Conservation (phyloP, 2,329 filamentous ascomycete species). For the Graphilbum sp. region DNA sequence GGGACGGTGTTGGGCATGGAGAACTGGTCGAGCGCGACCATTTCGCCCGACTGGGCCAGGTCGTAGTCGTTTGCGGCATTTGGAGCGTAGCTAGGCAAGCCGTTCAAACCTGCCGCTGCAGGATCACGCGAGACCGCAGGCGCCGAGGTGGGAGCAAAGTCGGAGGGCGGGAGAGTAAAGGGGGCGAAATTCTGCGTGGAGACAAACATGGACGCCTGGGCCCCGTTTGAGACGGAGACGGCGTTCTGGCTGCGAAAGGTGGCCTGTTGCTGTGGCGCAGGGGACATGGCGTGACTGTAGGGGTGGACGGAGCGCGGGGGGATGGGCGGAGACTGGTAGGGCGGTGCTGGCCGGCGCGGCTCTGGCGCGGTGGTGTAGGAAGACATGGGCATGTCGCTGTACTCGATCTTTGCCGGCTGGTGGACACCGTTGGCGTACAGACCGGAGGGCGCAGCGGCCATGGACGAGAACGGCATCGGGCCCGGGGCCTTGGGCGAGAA, state of each 20-base stretch:
- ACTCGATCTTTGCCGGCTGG: conserved; percentile 4
- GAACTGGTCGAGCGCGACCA: conserved; percentile 48
- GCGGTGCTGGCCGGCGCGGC: conserved; percentile 7
- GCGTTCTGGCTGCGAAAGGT: conserved; percentile 27
- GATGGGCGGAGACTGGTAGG: conserved; percentile 24
- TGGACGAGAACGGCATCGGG: conserved; percentile 25
- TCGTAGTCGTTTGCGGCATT: conserved; percentile 29
- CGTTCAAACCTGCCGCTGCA: conserved; percentile 6
- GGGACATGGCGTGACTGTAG: conserved; percentile 33
- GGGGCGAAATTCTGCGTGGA: conserved; percentile 44
- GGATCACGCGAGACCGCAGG: conserved; percentile 17
- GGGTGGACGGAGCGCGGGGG: conserved; percentile 26
- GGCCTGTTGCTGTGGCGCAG: conserved; percentile 31
- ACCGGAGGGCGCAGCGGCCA: conserved; percentile 25
- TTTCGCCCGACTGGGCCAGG: conserved; percentile 29
- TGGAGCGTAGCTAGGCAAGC: conserved; percentile 17
- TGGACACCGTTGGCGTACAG: conserved; percentile 18
- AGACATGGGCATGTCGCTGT: conserved; percentile 10
- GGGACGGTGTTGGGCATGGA: conserved; percentile 55
- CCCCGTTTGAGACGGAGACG: conserved; percentile 21
- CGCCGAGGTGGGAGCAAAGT: conserved; percentile 29
- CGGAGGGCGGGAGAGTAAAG: conserved; percentile 45
- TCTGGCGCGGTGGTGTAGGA: conserved; percentile 1
- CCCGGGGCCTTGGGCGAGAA: conserved; percentile 27
- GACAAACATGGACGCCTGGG: conserved; percentile 34